Evolutionary conservation across 148 eudicot genomes (phyloP).

Genomic region (Tetragonia tetragonoides): DNA sequence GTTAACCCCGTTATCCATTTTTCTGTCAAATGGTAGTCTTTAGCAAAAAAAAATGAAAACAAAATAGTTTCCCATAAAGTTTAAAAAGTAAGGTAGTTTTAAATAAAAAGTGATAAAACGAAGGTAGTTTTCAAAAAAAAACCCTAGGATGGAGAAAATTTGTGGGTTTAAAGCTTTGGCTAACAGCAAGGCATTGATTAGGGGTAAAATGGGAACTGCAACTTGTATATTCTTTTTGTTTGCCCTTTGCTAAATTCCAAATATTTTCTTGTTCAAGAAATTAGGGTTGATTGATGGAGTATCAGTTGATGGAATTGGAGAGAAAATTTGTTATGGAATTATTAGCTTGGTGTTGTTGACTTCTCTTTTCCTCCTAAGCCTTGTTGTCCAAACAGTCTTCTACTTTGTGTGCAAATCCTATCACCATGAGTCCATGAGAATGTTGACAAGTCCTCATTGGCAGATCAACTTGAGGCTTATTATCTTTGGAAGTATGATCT

Average conservation of each 20-base stretch:
- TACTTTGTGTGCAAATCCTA: conserved; percentile 65
- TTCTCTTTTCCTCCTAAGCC: conserved; percentile 19
- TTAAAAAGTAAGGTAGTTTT: too few relatives aligned
- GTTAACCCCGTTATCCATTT: too few relatives aligned
- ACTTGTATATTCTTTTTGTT: conserved; percentile 21
- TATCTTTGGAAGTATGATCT: conserved; percentile 45
- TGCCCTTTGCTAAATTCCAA: conserved; percentile 13
- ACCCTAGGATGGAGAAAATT: conserved; percentile 35
- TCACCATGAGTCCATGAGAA: conserved; percentile 51
- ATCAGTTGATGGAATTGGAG: conserved; percentile 3
- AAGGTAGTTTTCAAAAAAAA: too few relatives aligned
- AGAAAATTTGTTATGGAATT: conserved; percentile 26
- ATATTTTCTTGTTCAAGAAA: conserved; percentile 12
- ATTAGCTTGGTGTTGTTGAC: conserved; percentile 23
- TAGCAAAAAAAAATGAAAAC: too few relatives aligned
- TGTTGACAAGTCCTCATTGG: conserved; percentile 42
- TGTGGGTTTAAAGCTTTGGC: conserved; percentile 41
- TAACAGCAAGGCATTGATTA: conserved; percentile 48
- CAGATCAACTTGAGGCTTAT: conserved; percentile 43
- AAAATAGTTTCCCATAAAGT: too few relatives aligned
- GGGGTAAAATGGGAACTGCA: conserved; percentile 40
- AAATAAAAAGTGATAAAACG: too few relatives aligned
- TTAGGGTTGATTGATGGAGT: conserved; percentile 12
- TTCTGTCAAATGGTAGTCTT: too few relatives aligned
- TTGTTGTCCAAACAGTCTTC: conserved; percentile 46